Percentiles rank a stretch among this genome's conserved stretches.
Evolutionary conservation across 2,329 filamentous ascomycete genomes (phyloP).

Genomic region (Aureobasidium lini): DNA sequence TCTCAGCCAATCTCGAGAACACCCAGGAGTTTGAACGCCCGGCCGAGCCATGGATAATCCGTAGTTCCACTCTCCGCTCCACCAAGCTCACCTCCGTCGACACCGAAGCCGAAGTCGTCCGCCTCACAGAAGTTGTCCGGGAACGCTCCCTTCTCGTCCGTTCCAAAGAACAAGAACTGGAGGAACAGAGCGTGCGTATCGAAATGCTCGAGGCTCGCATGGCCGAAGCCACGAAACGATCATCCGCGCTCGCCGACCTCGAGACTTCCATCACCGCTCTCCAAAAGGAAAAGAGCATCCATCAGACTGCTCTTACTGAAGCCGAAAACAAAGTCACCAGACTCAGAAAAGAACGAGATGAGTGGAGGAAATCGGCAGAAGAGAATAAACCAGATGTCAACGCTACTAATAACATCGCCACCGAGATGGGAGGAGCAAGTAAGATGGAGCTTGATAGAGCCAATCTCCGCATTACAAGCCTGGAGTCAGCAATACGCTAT

Average conservation of each 20-base stretch:
- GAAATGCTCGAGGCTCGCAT: conserved; percentile 85
- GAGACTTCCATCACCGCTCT: conserved; percentile 54
- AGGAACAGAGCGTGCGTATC: conserved; percentile 84
- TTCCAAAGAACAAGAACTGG: conserved; percentile 64
- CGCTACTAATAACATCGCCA: conserved; percentile 40
- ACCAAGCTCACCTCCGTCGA: conserved; percentile 75
- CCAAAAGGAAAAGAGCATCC: conserved; percentile 17
- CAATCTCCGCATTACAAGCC: conserved; percentile 59
- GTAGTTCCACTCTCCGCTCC: conserved; percentile 73
- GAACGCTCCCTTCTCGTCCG: conserved; percentile 55
- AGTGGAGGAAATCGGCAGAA: conserved; percentile 56
- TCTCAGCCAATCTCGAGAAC: conserved; percentile 42
- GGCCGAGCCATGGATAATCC: conserved; percentile 72
- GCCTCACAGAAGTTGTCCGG: conserved; percentile 70
- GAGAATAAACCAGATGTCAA: conserved; percentile 45
- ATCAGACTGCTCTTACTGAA: conserved; percentile 47
- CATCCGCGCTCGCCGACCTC: conserved; percentile 58
- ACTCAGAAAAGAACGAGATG: conserved; percentile 59
- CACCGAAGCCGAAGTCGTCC: conserved; percentile 74
- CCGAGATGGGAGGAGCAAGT: conserved; percentile 50
- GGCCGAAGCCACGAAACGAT: conserved; percentile 73
- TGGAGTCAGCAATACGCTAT: conserved; percentile 58
- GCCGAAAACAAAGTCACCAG: conserved; percentile 21
- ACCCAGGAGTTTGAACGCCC: conserved; percentile 57
- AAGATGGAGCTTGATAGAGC: conserved; percentile 69